A percentile compares a stretch with the other conserved stretches of the same genome.
Conservation (phyloP, 2,329 filamentous ascomycete species). For the Fusarium sp. region DNA sequence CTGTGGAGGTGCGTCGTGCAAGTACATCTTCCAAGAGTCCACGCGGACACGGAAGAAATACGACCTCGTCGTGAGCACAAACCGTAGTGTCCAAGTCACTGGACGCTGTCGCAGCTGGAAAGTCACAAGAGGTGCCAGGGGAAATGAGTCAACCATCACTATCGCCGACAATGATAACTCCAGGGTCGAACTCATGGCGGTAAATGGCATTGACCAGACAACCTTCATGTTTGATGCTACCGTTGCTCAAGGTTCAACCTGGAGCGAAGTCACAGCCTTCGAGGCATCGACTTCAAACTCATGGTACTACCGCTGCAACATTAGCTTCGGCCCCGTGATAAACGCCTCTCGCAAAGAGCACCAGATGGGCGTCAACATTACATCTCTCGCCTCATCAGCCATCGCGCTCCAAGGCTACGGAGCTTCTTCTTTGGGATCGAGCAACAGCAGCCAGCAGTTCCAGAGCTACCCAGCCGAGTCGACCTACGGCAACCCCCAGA, state of each 20-base stretch:
- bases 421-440: constrained; percentile 30
- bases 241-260: constrained; percentile 12
- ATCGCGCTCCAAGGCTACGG: constrained; percentile 42
- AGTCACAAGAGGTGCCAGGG: constrained; percentile 31
- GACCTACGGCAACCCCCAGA: constrained; percentile 49
- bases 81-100: constrained; percentile 22
- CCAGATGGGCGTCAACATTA: constrained; percentile 33
- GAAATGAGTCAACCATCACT: constrained; percentile 28
- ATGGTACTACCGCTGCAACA: constrained; percentile 43
- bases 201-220: constrained; percentile 31
- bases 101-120: constrained; percentile 34
- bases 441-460: constrained; percentile 28
- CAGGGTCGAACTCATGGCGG: constrained; percentile 22
- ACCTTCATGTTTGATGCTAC: constrained; percentile 38
- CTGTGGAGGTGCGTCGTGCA: constrained; percentile 44
- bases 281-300: constrained; percentile 31
- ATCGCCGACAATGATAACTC: constrained; percentile 6
- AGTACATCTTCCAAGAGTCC: constrained; percentile 55
- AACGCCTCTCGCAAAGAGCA: constrained; percentile 33
- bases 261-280: constrained; percentile 39
- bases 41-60: constrained; percentile 13
- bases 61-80: constrained; percentile 32
- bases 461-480: constrained; percentile 58
- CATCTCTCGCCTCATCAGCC: constrained; percentile 27
- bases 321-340: constrained; percentile 29